These are phyloP conservation scores for Ambrosia artemisiifolia DNA, from an alignment of 129 eudicot species.

Conservation along the genomic window DNA sequence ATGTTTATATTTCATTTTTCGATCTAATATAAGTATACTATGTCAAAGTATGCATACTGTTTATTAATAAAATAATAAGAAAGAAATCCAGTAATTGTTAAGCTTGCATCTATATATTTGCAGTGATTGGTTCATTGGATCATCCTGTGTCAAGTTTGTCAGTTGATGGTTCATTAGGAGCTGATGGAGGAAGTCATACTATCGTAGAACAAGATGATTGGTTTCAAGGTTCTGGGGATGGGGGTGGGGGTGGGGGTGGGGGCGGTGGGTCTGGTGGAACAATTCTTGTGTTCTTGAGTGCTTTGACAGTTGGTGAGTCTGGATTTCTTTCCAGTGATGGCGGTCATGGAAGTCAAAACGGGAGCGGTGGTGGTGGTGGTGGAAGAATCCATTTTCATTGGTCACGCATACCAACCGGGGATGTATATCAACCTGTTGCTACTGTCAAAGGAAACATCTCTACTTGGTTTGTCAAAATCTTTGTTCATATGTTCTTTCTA, in stretches of 20 bases:
- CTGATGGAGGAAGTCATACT: constrained; percentile 77
- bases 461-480: constrained; percentile 54
- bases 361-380: constrained; percentile 97
- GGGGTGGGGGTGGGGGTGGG: constrained; percentile 98
- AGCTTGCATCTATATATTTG: constrained; percentile 26
- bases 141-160: constrained; percentile 68
- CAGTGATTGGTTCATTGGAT: constrained; percentile 82
- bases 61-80: constrained; percentile 3
- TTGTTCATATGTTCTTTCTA: background rate
- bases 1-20: background rate
- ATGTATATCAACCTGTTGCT: constrained; percentile 85
- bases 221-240: constrained; percentile 58
- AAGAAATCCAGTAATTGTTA: constrained; percentile 4
- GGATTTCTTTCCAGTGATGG: constrained; percentile 78
- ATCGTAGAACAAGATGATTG: constrained; percentile 20
- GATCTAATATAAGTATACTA: background rate
- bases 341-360: constrained; percentile 65
- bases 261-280: constrained; percentile 86
- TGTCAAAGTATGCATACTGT: background rate
- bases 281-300: constrained; percentile 63
- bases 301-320: constrained; percentile 47
- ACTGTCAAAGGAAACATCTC: constrained; percentile 66
- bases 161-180: constrained; percentile 63
- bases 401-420: constrained; percentile 92
- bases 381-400: constrained; percentile 98